Conservation (phyloP, 2,329 filamentous ascomycete species). For the Golovinomyces cichoracearum region DNA sequence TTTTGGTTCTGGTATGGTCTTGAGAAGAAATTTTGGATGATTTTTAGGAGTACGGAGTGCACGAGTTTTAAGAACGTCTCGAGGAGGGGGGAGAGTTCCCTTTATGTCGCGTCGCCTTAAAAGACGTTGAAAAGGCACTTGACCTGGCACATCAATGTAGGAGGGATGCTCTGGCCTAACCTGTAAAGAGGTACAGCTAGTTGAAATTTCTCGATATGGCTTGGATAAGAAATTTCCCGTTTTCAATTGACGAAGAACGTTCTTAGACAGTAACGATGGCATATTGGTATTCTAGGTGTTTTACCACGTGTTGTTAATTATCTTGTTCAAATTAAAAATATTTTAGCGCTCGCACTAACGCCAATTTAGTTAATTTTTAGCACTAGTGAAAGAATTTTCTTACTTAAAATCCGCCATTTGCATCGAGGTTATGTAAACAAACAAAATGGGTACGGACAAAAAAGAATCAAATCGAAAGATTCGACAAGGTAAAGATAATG, state of each 20-base stretch:
- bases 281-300: no score
- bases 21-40: conserved; percentile 30
- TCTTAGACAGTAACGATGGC: not conserved
- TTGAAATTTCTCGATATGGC: not conserved
- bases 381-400: not conserved
- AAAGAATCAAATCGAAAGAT: conserved; percentile 64
- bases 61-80: conserved; percentile 43
- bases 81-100: conserved; percentile 61
- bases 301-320: no score
- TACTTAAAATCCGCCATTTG: no score
- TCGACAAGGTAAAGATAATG: conserved; percentile 60
- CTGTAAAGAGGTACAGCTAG: not conserved
- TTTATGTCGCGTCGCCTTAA: conserved; percentile 22
- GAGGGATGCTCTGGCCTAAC: not conserved
- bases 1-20: conserved; percentile 29
- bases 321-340: no score
- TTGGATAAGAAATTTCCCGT: not conserved
- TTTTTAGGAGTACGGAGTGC: conserved; percentile 31
- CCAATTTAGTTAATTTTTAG: not conserved
- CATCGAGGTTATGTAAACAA: no score
- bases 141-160: not conserved
- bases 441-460: conserved; percentile 63
- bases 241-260: not conserved
- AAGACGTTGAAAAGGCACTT: not conserved
- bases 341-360: no score